Percentiles rank a stretch among this genome's conserved stretches.
Conservation (phyloP, 2,329 filamentous ascomycete genomes). For the Aspergillus thermomutatus region DNA sequence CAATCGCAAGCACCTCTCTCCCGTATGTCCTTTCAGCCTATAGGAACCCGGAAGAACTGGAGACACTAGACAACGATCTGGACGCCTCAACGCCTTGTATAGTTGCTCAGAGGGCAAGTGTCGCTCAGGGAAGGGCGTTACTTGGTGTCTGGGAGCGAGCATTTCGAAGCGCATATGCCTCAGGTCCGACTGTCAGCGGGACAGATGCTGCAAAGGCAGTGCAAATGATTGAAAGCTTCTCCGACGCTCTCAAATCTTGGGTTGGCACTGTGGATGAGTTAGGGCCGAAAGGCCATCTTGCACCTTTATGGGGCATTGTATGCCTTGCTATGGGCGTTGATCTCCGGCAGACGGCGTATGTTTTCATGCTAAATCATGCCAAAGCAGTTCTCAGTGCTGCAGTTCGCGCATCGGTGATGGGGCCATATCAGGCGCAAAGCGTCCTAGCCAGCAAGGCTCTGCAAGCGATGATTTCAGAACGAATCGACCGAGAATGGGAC, state of each 20-base stretch:
- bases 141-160: conserved; percentile 59
- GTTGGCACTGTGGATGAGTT: conserved; percentile 29
- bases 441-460: conserved; percentile 54
- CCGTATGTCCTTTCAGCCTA: conserved; percentile 59
- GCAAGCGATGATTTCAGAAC: conserved; percentile 49
- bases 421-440: conserved; percentile 62
- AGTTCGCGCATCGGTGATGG: conserved; percentile 62
- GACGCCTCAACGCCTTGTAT: conserved; percentile 62
- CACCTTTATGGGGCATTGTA: conserved; percentile 59
- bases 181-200: conserved; percentile 6
- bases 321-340: conserved; percentile 52
- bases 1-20: conserved; percentile 56
- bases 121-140: conserved; percentile 59
- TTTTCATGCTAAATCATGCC: conserved; percentile 63
- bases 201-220: conserved; percentile 20
- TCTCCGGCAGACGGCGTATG: conserved; percentile 53
- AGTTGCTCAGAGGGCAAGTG: conserved; percentile 59
- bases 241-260: conserved; percentile 35
- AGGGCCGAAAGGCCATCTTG: conserved; percentile 53
- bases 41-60: conserved; percentile 47
- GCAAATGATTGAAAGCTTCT: conserved; percentile 35
- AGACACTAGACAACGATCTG: conserved; percentile 59
- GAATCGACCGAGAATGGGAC: conserved; percentile 49
- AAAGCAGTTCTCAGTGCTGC: conserved; percentile 62
- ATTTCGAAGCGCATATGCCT: conserved; percentile 38